A percentile compares a stretch with the other conserved stretches of the same genome.
These are phyloP conservation scores for Phtheirospermum japonicum DNA, from an alignment of 257 asterid species.

Conservation along the genomic window DNA sequence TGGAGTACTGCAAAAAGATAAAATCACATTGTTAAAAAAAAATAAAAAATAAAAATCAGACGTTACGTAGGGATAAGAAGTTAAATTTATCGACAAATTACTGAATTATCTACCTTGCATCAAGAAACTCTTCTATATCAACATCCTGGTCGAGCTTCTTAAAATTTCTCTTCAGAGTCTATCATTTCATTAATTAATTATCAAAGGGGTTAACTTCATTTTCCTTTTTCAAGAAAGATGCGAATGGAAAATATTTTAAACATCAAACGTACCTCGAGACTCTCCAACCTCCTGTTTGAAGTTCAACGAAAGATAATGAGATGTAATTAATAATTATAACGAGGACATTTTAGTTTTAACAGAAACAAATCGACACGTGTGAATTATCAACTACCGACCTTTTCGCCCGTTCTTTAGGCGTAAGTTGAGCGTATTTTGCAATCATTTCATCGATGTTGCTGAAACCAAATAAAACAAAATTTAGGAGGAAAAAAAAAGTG, in stretches of 20 bases:
- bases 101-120: constrained; percentile 49
- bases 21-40: constrained; percentile 3
- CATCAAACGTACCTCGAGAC: constrained; percentile 70
- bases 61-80: not conserved
- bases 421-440: constrained; percentile 73
- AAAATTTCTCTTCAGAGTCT: constrained; percentile 79
- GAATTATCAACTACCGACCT: constrained; percentile 40
- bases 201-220: constrained; percentile 25
- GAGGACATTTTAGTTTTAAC: not conserved
- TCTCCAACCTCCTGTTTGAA: constrained; percentile 79
- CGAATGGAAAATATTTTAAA: constrained; percentile 3
- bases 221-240: constrained; percentile 11
- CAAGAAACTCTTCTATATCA: constrained; percentile 76
- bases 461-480: constrained; percentile 27
- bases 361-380: constrained; percentile 11
- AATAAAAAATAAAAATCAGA: constrained; percentile 2
- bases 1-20: constrained; percentile 55
- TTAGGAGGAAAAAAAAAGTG: not conserved
- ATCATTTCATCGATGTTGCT: constrained; percentile 82
- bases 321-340: constrained; percentile 9
- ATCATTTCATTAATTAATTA: too few relatives aligned
- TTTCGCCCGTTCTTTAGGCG: constrained; percentile 82
- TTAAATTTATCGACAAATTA: not conserved
- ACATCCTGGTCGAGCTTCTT: constrained; percentile 86
- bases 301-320: constrained; percentile 10